phyloP scores from a whole-genome alignment of 2,329 filamentous ascomycete species.

The Trematosphaeria pertusa region DNA sequence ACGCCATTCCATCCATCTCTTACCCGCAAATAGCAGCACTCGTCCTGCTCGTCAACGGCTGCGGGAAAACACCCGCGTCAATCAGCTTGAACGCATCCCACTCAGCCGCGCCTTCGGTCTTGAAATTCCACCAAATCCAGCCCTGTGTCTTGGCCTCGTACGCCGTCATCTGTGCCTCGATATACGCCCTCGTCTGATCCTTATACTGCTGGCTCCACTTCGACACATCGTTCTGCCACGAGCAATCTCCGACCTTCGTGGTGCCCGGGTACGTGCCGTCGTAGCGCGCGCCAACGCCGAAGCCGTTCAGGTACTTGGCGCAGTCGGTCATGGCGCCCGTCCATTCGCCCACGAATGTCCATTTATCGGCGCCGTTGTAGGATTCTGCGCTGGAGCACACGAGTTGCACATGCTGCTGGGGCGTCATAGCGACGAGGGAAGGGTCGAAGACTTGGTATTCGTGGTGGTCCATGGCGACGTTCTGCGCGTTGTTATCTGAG shows the following conservation, averaged over 20 bases:
- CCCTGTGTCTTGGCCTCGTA: constrained; percentile 61
- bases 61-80: constrained; percentile 60
- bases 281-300: constrained; percentile 65
- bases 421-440: constrained; percentile 57
- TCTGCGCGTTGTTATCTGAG: constrained; percentile 57
- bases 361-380: constrained; percentile 66
- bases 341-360: constrained; percentile 74
- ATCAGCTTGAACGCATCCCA: constrained; percentile 61
- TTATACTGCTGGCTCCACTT: constrained; percentile 56
- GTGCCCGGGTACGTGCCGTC: constrained; percentile 62
- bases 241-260: constrained; percentile 62
- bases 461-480: constrained; percentile 70
- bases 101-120: constrained; percentile 60
- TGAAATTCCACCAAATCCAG: constrained; percentile 67
- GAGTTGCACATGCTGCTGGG: constrained; percentile 60
- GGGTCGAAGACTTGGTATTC: constrained; percentile 71
- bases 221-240: constrained; percentile 56
- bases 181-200: constrained; percentile 58
- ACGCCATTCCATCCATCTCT: neutral
- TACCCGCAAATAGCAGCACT: constrained; percentile 23
- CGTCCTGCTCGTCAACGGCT: constrained; percentile 28
- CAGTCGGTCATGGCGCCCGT: constrained; percentile 71
- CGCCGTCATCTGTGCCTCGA: constrained; percentile 62
- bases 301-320: constrained; percentile 60
- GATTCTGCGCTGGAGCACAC: constrained; percentile 62